phyloP scores from a whole-genome alignment of 177 flowering plant species.

The Vitis hybrid region DNA sequence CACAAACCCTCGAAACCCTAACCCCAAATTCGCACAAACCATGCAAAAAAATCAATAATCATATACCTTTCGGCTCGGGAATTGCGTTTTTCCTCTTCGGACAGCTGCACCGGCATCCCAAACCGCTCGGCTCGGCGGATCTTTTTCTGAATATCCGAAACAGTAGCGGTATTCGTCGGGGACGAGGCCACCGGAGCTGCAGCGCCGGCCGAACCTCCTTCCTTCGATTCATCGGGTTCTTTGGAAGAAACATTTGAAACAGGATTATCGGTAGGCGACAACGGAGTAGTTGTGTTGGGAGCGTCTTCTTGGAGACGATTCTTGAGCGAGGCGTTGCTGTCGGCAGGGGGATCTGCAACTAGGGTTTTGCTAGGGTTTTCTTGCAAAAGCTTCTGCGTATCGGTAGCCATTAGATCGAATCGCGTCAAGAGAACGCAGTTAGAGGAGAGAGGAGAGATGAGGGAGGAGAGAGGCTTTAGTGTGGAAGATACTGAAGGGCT shows the following conservation, averaged over 20 bases:
- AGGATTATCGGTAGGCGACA: neutral
- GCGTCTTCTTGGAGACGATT: slow-evolving; percentile 3
- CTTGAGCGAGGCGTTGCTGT: neutral
- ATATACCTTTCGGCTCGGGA: slow-evolving; percentile 77
- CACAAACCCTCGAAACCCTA: slow-evolving; percentile 2
- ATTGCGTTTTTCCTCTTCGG: slow-evolving; percentile 78
- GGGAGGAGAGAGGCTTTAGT: neutral
- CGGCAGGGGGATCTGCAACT: slow-evolving; percentile 4
- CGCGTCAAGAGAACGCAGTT: too few relatives aligned
- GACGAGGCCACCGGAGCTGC: slow-evolving; percentile 11
- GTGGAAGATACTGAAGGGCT: neutral
- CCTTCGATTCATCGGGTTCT: slow-evolving; percentile 23
- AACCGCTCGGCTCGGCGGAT: slow-evolving; percentile 84
- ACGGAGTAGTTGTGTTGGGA: neutral
- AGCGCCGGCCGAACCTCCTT: neutral
- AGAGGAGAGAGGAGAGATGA: neutral
- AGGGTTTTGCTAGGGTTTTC: slow-evolving; percentile 29
- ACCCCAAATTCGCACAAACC: neutral
- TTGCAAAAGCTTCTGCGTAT: slow-evolving; percentile 22
- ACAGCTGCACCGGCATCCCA: slow-evolving; percentile 59
- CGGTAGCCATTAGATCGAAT: slow-evolving; percentile 35
- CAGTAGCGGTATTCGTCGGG: slow-evolving; percentile 17
- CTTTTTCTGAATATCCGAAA: slow-evolving; percentile 53
- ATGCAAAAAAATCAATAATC: neutral
- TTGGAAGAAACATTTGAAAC: neutral